These are phyloP conservation scores for Clarkia xantiana DNA, from an alignment of 345 rosid genomes.

Conservation along the genomic window DNA sequence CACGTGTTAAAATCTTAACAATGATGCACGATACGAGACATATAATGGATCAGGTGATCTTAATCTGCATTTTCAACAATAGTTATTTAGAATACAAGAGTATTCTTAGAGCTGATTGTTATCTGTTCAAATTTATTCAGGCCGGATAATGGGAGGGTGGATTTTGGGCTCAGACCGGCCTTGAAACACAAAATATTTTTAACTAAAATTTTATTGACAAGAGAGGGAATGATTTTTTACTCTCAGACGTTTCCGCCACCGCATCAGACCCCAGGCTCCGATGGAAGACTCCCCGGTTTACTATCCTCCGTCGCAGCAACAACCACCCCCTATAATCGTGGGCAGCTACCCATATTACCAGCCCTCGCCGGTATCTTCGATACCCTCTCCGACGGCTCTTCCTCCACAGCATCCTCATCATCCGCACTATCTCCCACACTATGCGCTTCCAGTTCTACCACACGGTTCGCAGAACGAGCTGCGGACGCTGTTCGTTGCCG, in stretches of 20 bases:
- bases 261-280: background rate
- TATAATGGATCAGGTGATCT: too few relatives aligned
- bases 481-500: slow-evolving; percentile 81
- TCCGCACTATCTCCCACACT: slow-evolving; percentile 21
- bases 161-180: too few relatives aligned
- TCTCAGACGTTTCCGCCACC: background rate
- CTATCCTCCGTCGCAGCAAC: slow-evolving; percentile 25
- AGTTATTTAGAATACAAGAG: too few relatives aligned
- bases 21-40: too few relatives aligned
- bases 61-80: too few relatives aligned
- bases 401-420: slow-evolving; percentile 17
- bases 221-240: too few relatives aligned
- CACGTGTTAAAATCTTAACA: too few relatives aligned
- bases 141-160: too few relatives aligned
- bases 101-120: too few relatives aligned
- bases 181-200: too few relatives aligned
- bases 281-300: slow-evolving; percentile 54
- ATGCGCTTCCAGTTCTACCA: slow-evolving; percentile 18
- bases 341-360: slow-evolving; percentile 18
- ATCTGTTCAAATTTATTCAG: too few relatives aligned
- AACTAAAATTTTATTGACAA: too few relatives aligned
- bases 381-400: slow-evolving; percentile 13
- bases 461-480: slow-evolving; percentile 31
- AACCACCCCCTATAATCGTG: slow-evolving; percentile 12
- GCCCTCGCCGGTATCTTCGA: slow-evolving; percentile 18